Base-by-base conservation (phyloP, 192 early-diverging fungal species). In the Coemansia sp. region DNA sequence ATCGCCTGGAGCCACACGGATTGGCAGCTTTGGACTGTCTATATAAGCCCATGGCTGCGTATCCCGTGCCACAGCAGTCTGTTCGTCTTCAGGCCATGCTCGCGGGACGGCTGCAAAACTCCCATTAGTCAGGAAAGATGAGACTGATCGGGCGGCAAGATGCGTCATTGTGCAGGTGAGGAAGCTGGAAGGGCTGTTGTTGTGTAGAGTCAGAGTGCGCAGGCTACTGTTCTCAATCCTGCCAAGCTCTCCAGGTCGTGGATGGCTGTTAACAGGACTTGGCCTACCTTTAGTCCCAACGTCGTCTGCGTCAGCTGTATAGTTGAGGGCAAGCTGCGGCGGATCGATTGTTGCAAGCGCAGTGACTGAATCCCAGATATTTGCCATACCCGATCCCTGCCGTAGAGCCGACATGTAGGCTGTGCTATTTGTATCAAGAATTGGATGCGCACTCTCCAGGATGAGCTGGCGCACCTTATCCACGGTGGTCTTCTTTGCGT, bases 121-220 rank as follows among this genome's bases (percentile, higher is more conserved):
- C 8, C 80, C 76, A 57, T 83, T 83, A 18, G 80, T 59, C 36
- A 68, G 41, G 59, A 66, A 74, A 13, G 80, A 77, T 46, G 80
- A 83, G 16, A 83, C 76, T 1, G 80, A 74, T 56, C 51, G 61
- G 6, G 80, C 80, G 5, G 76, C 63, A 39, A 83, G 63, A 16
- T 78, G 73, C n/a, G 72, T 67, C 76, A 83, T 72, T 2, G 76
- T 78, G 65, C 72, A 70, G 6, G 75, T 75, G 63, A 83, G 48
- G 42, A 67, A 68, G 62, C 49, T 62, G 21, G 67, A 52, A 8
- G 79, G 71, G 46, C 74, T 82, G 62, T 63, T 67, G 57, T 82
- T 82, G 52, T 48, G 61, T 39, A 82, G 57, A 6, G 62, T 74
- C 49, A 82, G 74, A 32, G 41, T 65, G 55, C 76, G 75, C 46